Evolutionary conservation across 768 basidiomycete genomes (phyloP), one percentile per base, ranked within the genome.

Genomic region (Lyophyllum decastes): DNA sequence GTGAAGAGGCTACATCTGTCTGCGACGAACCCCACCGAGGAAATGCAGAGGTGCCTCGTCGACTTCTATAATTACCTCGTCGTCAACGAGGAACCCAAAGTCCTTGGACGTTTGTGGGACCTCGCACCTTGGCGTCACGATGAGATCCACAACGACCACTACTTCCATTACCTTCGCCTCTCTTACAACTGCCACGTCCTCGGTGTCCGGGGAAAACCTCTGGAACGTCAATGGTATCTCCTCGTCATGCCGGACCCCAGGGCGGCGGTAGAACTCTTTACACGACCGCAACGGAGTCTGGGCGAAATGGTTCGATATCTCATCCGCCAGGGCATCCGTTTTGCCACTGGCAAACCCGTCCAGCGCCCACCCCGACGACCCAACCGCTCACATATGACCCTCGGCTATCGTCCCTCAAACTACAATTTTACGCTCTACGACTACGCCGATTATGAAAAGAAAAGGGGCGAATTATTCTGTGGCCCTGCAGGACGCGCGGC

Each of bases 181-280:
- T 40, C 7, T 9, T 16, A 1, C 10, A 21, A 27, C 4, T 19
- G 24, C n/a, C 52, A 59, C 17, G 17, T 59, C 16, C 54, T 59
- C 34, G 52, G 58, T 27, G 21, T 59, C 30, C 38, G 35, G 5
- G 27, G 5, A 1, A 52, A 47, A 33, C 55, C 54, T 2, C 46
- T 60, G 1, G 25, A 27, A 9, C 10, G 52, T 11, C 59, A 60
- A n/a, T 60, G 43, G 49, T 60, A 50, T 24, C 43, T 60, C 44
- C 33, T 60, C 14, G 25, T 46, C 12, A 3, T 60, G 9, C 19
- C 45, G 14, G 54, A 60, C 30, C 43, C 54, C 12, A 34, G 54
- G 2, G 59, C 49, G 10, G 59, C 51, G 2, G 24, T 55, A 1
- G 53, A 51, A 41, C 43, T 55, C 6, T 60, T 60, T 26, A 33